Evolutionary conservation across 148 eudicot species (phyloP).

Genomic region (Fagopyrum homotropicum): DNA sequence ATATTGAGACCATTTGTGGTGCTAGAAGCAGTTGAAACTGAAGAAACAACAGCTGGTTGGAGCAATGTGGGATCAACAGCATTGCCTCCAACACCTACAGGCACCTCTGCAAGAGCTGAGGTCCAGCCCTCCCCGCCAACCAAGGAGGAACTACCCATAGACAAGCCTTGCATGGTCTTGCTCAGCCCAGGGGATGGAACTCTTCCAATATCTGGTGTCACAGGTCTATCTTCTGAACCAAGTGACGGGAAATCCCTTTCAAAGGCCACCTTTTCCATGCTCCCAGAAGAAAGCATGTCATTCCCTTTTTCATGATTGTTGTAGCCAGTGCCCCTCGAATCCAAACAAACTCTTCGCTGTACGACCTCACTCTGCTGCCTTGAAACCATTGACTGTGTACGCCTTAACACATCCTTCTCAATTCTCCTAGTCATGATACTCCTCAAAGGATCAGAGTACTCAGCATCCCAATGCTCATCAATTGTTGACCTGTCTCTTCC

Average conservation of each 20-base stretch:
- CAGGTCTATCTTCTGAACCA: conserved; percentile 61
- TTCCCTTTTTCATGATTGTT: conserved; percentile 25
- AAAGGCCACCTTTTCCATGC: conserved; percentile 49
- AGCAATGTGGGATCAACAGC: conserved; percentile 12
- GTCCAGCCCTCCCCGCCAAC: conserved; percentile 77
- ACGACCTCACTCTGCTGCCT: conserved; percentile 43
- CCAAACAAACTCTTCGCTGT: conserved; percentile 26
- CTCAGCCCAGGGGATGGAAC: conserved; percentile 68
- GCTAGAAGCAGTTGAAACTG: conserved; percentile 30
- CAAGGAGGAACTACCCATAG: conserved; percentile 45
- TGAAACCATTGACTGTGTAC: conserved; percentile 57
- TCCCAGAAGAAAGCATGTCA: conserved; percentile 30
- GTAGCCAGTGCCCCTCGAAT: conserved; percentile 24
- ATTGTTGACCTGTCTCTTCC: conserved; percentile 47
- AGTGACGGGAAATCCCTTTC: conserved; percentile 77
- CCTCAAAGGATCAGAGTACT: conserved; percentile 52
- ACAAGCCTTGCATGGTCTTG: conserved; percentile 54
- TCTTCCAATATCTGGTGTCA: conserved; percentile 43
- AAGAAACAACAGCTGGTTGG: conserved; percentile 20
- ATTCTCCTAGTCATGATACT: conserved; percentile 35
- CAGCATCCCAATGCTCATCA: conserved; percentile 56
- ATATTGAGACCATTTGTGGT: conserved; percentile 50
- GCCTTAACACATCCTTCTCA: conserved; percentile 50
- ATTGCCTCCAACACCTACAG: conserved; percentile 37
- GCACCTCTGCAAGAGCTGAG: conserved; percentile 83